A percentile compares a stretch with the other conserved stretches of the same genome.
These are phyloP conservation scores for Fragosphaeria purpurea DNA, from an alignment of 2,329 filamentous ascomycete genomes.

Conservation along the genomic window DNA sequence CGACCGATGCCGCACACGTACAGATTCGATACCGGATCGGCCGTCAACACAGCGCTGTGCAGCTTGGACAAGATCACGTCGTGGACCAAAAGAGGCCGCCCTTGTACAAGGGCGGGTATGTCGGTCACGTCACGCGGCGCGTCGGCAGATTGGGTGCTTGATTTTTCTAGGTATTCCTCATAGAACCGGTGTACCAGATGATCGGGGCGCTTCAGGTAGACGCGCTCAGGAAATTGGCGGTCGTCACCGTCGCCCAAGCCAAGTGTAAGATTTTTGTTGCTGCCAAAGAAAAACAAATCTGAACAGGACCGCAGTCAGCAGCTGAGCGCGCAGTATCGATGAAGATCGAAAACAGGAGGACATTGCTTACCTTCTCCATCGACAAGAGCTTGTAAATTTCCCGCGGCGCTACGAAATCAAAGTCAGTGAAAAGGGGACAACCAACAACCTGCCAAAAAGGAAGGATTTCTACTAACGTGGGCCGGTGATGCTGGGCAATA, in stretches of 20 bases:
- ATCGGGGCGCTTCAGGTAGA: slow-evolving; percentile 65
- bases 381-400: slow-evolving; percentile 11
- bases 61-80: slow-evolving; percentile 85
- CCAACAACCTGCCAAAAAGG: neutral
- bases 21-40: slow-evolving; percentile 79
- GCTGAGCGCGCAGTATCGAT: neutral
- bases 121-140: slow-evolving; percentile 30
- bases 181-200: slow-evolving; percentile 67
- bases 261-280: slow-evolving; percentile 88
- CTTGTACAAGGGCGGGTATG: slow-evolving; percentile 63
- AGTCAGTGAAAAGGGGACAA: neutral
- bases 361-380: slow-evolving; percentile 44
- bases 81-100: slow-evolving; percentile 63
- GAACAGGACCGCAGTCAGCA: neutral
- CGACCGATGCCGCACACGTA: slow-evolving; percentile 89
- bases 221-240: slow-evolving; percentile 81
- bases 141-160: neutral
- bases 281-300: slow-evolving; percentile 88
- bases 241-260: slow-evolving; percentile 95
- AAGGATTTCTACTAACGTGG: neutral
- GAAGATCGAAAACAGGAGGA: neutral
- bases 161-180: slow-evolving; percentile 50
- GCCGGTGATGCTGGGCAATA: neutral
- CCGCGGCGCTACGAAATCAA: slow-evolving; percentile 5
- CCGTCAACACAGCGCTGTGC: slow-evolving; percentile 79